Conservation (phyloP, 352 stramenopile species). For the Phytophthora palmivora region DNA sequence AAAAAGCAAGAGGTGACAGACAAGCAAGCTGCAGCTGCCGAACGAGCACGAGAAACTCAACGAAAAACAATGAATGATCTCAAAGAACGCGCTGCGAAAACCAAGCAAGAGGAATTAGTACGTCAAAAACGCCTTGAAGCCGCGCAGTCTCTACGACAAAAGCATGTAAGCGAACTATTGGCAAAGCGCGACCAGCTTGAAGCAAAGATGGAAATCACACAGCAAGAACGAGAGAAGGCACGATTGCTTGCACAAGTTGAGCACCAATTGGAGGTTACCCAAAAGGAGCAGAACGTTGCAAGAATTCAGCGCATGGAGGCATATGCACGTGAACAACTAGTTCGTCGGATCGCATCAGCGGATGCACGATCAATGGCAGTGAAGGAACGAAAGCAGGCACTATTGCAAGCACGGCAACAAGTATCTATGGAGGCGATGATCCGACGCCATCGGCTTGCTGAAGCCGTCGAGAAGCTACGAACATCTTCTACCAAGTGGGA, state of each 20-base stretch:
- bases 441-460: constrained; percentile 70
- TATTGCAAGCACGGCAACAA: constrained; percentile 69
- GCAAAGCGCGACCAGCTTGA: constrained; percentile 56
- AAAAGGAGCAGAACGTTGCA: constrained; percentile 76
- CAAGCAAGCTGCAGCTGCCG: constrained; percentile 59
- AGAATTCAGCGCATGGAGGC: constrained; percentile 77
- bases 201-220: constrained; percentile 30
- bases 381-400: constrained; percentile 67
- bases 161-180: constrained; percentile 45
- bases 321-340: constrained; percentile 67
- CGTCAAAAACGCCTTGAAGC: constrained; percentile 71
- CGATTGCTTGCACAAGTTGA: constrained; percentile 61
- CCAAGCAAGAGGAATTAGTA: constrained; percentile 73
- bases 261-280: constrained; percentile 54
- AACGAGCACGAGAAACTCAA: constrained; percentile 69
- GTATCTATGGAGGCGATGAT: constrained; percentile 67
- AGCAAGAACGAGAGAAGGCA: constrained; percentile 53
- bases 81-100: constrained; percentile 58
- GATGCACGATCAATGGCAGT: constrained; percentile 65
- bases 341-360: constrained; percentile 61
- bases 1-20: constrained; percentile 69
- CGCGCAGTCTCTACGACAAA: constrained; percentile 47
- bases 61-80: constrained; percentile 62
- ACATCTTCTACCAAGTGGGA: constrained; percentile 73
- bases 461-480: constrained; percentile 74